A percentile compares a stretch with the other conserved stretches of the same genome.
Conservation (phyloP, 768 basidiomycete genomes). For the Sistotremastrum niveocremeum region DNA sequence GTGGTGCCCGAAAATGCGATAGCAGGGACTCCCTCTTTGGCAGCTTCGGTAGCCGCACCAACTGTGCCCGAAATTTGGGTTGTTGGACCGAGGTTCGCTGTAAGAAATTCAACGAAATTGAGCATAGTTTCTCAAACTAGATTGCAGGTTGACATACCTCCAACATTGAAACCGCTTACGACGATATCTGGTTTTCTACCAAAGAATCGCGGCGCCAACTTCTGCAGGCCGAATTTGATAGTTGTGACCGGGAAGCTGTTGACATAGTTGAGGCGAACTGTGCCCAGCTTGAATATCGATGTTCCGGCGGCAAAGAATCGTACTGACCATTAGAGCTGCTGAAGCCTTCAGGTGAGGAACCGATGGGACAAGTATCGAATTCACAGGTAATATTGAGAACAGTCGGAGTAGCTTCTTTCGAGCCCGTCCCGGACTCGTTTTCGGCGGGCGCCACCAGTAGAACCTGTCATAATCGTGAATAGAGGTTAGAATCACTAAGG, state of each 20-base stretch:
- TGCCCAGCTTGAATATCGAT: neutral
- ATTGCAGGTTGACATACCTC: conserved; percentile 17
- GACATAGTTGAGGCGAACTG: conserved; percentile 22
- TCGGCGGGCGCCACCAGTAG: conserved; percentile 19
- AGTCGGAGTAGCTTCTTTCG: conserved; percentile 13
- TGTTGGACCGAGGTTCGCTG: conserved; percentile 18
- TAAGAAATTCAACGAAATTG: neutral
- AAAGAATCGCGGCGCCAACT: conserved; percentile 29
- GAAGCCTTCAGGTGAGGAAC: conserved; percentile 18
- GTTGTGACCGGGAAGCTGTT: conserved; percentile 19
- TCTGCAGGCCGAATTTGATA: conserved; percentile 29
- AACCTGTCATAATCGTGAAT: conserved; percentile 8
- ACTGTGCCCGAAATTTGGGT: conserved; percentile 29
- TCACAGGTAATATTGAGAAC: conserved; percentile 17
- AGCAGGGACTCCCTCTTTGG: conserved; percentile 34
- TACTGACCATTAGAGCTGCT: conserved; percentile 4
- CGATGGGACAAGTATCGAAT: conserved; percentile 19
- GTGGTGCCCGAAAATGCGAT: conserved; percentile 33
- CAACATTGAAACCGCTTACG: conserved; percentile 33
- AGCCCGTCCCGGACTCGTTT: conserved; percentile 22
- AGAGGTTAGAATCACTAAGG: neutral
- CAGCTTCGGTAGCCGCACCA: conserved; percentile 36
- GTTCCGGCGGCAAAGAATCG: no score
- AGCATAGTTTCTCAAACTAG: neutral
- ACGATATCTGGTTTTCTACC: conserved; percentile 27